phyloP scores from a whole-genome alignment of 805 yeast species.

The Zygosaccharomyces pseudorouxii region DNA sequence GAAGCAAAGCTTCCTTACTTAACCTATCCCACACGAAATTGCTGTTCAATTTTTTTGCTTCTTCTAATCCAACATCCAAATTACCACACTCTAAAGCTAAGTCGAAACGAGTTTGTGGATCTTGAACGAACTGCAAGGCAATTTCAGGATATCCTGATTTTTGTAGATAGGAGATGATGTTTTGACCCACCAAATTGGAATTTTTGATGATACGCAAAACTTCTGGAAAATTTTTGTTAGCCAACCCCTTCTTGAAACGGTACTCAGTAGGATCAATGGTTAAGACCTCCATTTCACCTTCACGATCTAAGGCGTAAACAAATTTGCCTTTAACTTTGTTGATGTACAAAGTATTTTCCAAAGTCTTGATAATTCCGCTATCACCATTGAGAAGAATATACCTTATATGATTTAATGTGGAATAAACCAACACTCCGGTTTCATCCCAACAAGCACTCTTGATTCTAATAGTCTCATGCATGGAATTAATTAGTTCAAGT shows the following conservation, averaged over 20 bases:
- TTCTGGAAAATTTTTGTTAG: conserved; percentile 85
- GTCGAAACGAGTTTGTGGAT: conserved; percentile 93
- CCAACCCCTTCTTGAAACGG: conserved; percentile 89
- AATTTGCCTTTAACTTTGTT: conserved; percentile 63
- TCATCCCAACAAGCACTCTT: conserved; percentile 99
- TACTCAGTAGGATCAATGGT: conserved; percentile 94
- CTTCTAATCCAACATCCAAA: conserved; percentile 77
- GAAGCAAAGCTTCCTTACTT: conserved; percentile 80
- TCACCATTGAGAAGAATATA: conserved; percentile 93
- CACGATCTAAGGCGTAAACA: conserved; percentile 78
- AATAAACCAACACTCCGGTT: conserved; percentile 81
- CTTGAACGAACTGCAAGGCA: conserved; percentile 95
- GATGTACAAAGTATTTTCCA: conserved; percentile 82
- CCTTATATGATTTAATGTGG: conserved; percentile 93
- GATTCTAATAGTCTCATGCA: conserved; percentile 95
- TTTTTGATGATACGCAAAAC: conserved; percentile 82
- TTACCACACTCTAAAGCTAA: conserved; percentile 93
- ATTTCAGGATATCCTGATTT: conserved; percentile 95
- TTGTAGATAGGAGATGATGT: conserved; percentile 90
- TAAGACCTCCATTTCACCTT: conserved; percentile 74
- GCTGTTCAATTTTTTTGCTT: conserved; percentile 73
- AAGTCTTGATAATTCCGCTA: conserved; percentile 87
- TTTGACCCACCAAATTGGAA: conserved; percentile 94
- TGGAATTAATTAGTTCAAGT: conserved; percentile 69
- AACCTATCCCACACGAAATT: conserved; percentile 72